phyloP scores from a whole-genome alignment of 441 rosid species.

The Euphorbia celastroides region DNA sequence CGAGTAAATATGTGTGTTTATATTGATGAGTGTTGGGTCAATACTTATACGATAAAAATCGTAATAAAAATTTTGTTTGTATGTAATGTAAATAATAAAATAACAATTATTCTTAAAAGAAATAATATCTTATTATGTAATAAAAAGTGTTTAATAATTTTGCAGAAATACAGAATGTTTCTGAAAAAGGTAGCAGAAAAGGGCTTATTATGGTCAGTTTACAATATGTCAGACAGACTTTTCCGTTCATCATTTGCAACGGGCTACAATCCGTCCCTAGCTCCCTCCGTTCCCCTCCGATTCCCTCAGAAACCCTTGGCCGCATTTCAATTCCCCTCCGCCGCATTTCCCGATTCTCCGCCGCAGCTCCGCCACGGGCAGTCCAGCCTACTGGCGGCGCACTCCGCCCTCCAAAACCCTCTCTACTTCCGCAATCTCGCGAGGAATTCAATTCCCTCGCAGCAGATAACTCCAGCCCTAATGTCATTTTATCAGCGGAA shows the following conservation, averaged over 20 bases:
- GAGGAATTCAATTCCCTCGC: no score
- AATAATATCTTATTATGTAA: no score
- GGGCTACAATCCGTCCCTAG: conserved; percentile 16
- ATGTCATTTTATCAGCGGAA: conserved; percentile 4
- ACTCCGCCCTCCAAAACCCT: no score
- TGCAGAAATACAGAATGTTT: conserved; percentile 71
- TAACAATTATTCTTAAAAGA: no score
- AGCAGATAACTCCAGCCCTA: no score
- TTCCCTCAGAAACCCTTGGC: neutral
- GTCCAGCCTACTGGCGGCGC: neutral
- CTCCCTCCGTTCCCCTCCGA: neutral
- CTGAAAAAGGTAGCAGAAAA: conserved; percentile 41
- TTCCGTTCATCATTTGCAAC: conserved; percentile 27
- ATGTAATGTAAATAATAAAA: no score
- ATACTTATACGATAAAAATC: no score
- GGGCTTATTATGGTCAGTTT: conserved; percentile 20
- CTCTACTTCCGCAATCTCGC: no score
- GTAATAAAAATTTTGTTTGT: no score
- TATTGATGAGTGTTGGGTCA: no score
- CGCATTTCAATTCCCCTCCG: conserved; percentile 17
- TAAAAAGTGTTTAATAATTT: neutral
- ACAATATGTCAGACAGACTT: conserved; percentile 14
- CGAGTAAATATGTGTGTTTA: no score
- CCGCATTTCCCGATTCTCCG: conserved; percentile 4
- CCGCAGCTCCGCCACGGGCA: neutral